A percentile compares a stretch with the other conserved stretches of the same genome.
phyloP scores from a whole-genome alignment of 176 grass and related monocot species.

The Rhynchospora pubera region DNA sequence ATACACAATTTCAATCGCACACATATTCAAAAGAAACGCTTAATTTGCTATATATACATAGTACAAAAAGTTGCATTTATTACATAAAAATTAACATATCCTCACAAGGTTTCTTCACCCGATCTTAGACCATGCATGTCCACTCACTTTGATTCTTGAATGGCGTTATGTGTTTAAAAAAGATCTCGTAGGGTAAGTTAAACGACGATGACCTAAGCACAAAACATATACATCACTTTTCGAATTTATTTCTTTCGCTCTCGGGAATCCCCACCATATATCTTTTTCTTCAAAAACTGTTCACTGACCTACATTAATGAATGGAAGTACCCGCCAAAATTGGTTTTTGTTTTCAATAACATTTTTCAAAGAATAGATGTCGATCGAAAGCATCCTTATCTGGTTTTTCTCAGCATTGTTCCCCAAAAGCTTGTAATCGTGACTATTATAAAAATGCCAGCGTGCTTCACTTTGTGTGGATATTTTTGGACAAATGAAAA shows the following conservation, averaged over 20 bases:
- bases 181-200: neutral
- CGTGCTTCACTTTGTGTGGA: neutral
- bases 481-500: neutral
- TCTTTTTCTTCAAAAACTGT: neutral
- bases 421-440: neutral
- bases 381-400: neutral
- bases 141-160: neutral
- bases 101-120: constrained; percentile 29
- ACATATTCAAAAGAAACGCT: neutral
- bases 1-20: neutral
- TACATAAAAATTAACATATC: neutral
- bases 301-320: neutral
- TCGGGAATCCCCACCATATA: neutral
- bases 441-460: neutral
- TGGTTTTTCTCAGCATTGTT: neutral
- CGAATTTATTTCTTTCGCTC: neutral
- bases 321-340: neutral
- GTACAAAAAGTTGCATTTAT: neutral
- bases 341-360: neutral
- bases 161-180: neutral
- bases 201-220: neutral
- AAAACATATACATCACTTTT: neutral
- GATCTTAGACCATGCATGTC: constrained; percentile 15
- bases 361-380: neutral
- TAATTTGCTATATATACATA: neutral